Evolutionary conservation across 306 rosid species (phyloP).

Genomic region (Trifolium pratense): DNA sequence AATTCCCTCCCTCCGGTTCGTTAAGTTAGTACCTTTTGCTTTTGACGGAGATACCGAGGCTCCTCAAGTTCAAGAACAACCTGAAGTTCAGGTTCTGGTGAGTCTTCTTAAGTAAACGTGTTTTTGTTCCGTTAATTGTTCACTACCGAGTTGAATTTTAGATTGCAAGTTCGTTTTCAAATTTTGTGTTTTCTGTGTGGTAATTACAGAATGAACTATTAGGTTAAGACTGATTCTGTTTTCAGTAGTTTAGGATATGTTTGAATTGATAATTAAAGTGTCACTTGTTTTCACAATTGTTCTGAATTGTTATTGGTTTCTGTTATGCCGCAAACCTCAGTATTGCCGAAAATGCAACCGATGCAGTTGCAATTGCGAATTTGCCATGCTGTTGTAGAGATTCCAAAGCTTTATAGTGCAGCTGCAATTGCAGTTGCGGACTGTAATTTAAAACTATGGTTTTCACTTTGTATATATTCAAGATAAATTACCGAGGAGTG

Average conservation of each 20-base stretch:
- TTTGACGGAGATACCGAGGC: conserved; percentile 59
- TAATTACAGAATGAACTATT: not conserved
- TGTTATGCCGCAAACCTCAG: not conserved
- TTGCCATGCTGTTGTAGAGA: not conserved
- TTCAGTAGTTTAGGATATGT: not conserved
- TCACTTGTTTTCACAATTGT: not conserved
- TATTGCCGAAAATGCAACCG: not conserved
- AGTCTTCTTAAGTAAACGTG: not conserved
- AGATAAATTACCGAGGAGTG: no score
- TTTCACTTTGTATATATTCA: not conserved
- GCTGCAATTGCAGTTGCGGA: not conserved
- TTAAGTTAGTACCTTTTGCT: conserved; percentile 56
- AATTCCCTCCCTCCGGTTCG: conserved; percentile 49
- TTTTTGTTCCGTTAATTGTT: not conserved
- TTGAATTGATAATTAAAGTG: not conserved
- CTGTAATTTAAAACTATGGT: not conserved
- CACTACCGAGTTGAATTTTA: not conserved
- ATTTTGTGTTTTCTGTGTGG: no score
- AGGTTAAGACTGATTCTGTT: not conserved
- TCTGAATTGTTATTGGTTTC: not conserved
- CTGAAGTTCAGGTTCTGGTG: conserved; percentile 52
- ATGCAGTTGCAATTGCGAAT: not conserved
- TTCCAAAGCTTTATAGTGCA: not conserved
- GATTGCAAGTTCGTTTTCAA: not conserved
- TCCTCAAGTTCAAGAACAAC: conserved; percentile 55